Base-by-base conservation (phyloP, 2,329 filamentous ascomycete genomes). In the Canariomyces notabilis region DNA sequence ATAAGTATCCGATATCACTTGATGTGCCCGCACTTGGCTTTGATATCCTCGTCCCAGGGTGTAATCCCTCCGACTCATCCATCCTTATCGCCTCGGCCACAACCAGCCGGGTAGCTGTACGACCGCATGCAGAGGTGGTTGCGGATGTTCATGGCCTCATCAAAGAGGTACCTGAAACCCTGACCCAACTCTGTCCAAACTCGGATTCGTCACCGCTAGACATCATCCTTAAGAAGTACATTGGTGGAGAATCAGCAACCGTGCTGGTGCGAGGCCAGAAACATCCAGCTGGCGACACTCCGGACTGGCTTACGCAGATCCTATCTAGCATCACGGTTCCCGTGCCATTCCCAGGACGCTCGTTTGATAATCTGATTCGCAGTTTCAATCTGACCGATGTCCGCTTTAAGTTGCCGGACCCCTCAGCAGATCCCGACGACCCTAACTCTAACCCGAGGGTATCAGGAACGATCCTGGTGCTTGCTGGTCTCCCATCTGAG, bases 311-410 rank as follows among this genome's bases (percentile, higher is more conserved):
- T 38, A 77, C 79, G 12, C 81, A 90, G 42, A 75, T 98, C 18
- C 71, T 97, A 31, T 82, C 83, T 37, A 89, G 86, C 56, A 79
- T 97, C 42, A 90, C 84, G 0, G 75, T 97, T 1, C 89, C 90
- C 3, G 72, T 97, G 6, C 85, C 89, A 5, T 86, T 97, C 52
- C 87, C 89, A 0, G 89, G 89, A 5, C 80, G 83, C 48, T 83
- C 83, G 0, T 83, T 96, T 58, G 89, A 89, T 54, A 82, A 86
- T 54, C 70, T 95, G 14, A 85, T 98, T 61, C 85, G 83, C 56
- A 91, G 93, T 57, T 96, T 97, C 62, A 86, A 89, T 18, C 71
- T 97, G 54, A 80, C 82, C 2, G 79, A 96, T 61, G 88, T 94
- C 33, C 82, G 94, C 58, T 95, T 98, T 64, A 80, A 79, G 39